Conservation (phyloP, 2,329 filamentous ascomycete genomes). For the Hypoxylon sp. region DNA sequence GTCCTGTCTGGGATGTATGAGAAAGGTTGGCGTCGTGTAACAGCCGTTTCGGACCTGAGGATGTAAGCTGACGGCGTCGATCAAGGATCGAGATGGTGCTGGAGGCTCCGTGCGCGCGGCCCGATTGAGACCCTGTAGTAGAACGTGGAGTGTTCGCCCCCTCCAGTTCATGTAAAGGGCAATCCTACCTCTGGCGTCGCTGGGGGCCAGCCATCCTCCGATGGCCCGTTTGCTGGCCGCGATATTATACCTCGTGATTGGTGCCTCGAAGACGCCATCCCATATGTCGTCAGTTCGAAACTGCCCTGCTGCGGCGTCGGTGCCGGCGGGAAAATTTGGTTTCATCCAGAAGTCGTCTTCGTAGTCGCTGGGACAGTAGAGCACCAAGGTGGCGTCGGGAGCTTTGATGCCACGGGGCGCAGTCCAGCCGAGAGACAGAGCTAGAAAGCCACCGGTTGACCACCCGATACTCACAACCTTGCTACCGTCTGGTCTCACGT, state of each 20-base stretch:
- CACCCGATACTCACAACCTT: constrained; percentile 55
- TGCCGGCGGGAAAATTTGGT: constrained; percentile 32
- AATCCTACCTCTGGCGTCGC: constrained; percentile 39
- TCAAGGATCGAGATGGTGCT: constrained; percentile 18
- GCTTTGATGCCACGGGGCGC: constrained; percentile 45
- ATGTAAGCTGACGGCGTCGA: constrained; percentile 36
- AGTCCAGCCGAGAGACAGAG: constrained; percentile 54
- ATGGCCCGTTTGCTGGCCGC: constrained; percentile 25
- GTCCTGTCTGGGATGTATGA: constrained; percentile 42
- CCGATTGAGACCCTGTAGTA: constrained; percentile 43
- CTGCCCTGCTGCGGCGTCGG: constrained; percentile 19
- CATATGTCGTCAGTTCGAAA: constrained; percentile 43
- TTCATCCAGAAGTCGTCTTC: constrained; percentile 26
- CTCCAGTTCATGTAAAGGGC: constrained; percentile 45
- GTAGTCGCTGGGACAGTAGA: constrained; percentile 51
- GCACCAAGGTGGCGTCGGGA: constrained; percentile 53
- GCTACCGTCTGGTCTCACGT: constrained; percentile 36
- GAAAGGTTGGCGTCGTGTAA: constrained; percentile 44
- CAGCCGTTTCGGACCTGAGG: constrained; percentile 37
- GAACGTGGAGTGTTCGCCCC: constrained; percentile 38
- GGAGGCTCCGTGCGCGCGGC: constrained; percentile 21
- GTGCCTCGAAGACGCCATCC: constrained; percentile 40
- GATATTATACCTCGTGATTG: constrained; percentile 36
- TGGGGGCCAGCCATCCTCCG: constrained; percentile 34
- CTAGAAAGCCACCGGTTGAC: constrained; percentile 58